Evolutionary conservation across 306 rosid species (phyloP).

Genomic region (Dalbergia cochinchinensis): DNA sequence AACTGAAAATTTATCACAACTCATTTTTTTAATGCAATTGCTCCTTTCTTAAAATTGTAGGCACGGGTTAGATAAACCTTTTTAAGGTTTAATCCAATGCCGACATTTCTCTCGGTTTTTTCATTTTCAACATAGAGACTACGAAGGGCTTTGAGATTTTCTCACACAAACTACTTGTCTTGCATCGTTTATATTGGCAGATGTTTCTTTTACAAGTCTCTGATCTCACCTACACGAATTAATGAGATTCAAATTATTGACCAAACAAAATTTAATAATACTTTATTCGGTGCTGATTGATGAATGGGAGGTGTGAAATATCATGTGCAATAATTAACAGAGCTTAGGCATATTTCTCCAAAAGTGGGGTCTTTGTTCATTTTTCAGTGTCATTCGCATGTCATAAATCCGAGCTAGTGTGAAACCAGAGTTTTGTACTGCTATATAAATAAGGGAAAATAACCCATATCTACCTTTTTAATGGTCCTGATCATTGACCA

Average conservation of each 20-base stretch:
- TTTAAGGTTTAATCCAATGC: not conserved
- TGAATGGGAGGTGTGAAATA: not conserved
- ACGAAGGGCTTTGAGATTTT: not conserved
- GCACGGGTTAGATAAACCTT: no score
- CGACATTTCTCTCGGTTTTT: conserved; percentile 8
- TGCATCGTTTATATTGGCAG: not conserved
- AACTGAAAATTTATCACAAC: no score
- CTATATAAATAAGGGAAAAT: not conserved
- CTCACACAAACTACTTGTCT: not conserved
- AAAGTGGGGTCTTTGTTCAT: conserved; percentile 22
- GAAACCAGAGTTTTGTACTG: not conserved
- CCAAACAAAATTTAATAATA: not conserved
- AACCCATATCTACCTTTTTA: conserved; percentile 36
- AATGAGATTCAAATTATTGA: not conserved
- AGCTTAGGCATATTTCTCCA: not conserved
- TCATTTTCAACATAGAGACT: not conserved
- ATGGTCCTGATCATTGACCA: not conserved
- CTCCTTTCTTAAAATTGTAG: no score
- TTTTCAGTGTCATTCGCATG: conserved; percentile 17
- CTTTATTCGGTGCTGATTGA: no score
- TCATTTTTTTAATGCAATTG: no score
- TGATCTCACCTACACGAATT: not conserved
- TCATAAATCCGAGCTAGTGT: conserved; percentile 26
- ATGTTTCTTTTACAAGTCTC: not conserved
- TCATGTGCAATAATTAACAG: not conserved